Evolutionary conservation across 129 eudicot species (phyloP).

Genomic region (Flaveria bidentis): DNA sequence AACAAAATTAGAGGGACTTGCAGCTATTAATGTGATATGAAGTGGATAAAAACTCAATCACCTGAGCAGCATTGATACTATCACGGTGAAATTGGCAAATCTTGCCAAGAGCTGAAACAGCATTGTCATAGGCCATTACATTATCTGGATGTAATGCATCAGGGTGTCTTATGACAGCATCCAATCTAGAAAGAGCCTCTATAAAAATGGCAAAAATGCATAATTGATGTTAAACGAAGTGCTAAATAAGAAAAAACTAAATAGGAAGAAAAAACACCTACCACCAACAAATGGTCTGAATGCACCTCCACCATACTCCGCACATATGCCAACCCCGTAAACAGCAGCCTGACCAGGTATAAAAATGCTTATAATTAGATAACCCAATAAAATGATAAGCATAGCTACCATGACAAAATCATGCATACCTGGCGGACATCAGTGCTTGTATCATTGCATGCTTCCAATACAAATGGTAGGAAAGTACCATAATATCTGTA

Average conservation of each 20-base stretch:
- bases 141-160: conserved; percentile 74
- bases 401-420: not conserved
- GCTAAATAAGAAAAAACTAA: not conserved
- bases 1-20: not conserved
- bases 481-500: conserved; percentile 80
- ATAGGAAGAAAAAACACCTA: conserved; percentile 23
- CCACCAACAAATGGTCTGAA: conserved; percentile 85
- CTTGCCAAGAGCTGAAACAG: conserved; percentile 97
- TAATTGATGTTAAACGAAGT: not conserved
- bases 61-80: conserved; percentile 86
- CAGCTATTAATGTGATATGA: conserved; percentile 11
- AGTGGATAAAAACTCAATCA: conserved; percentile 24
- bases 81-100: conserved; percentile 91
- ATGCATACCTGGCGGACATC: conserved; percentile 89
- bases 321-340: conserved; percentile 95
- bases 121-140: conserved; percentile 98
- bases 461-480: conserved; percentile 88
- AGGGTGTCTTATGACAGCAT: conserved; percentile 79
- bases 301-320: conserved; percentile 85
- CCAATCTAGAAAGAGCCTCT: conserved; percentile 97
- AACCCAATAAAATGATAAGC: not conserved
- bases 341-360: conserved; percentile 78
- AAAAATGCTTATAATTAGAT: not conserved
- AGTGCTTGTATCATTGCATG: conserved; percentile 84
- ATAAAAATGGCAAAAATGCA: conserved; percentile 24